Percentiles rank a stretch among this genome's conserved stretches.
phyloP scores from a whole-genome alignment of 257 asterid genomes.

The Solanum chilense region DNA sequence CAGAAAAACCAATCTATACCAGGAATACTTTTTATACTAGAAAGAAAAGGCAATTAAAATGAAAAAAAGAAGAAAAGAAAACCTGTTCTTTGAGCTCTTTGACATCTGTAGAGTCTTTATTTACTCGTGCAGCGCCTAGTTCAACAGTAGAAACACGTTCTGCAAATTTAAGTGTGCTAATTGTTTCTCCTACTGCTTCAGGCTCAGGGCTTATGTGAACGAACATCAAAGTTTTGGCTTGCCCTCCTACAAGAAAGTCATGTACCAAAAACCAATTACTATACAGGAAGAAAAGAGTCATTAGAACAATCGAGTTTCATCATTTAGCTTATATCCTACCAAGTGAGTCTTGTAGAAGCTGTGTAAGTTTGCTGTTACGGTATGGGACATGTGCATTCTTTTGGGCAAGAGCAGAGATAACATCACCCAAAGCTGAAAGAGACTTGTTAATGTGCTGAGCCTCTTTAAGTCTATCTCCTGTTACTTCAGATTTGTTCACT shows the following conservation, averaged over 20 bases:
- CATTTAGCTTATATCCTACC: slow-evolving; percentile 33
- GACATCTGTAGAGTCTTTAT: slow-evolving; percentile 69
- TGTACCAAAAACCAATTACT: background rate
- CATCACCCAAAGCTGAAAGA: slow-evolving; percentile 97
- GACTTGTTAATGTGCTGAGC: slow-evolving; percentile 93
- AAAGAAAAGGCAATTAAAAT: background rate
- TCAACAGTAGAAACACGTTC: slow-evolving; percentile 97
- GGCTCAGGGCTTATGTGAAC: slow-evolving; percentile 94
- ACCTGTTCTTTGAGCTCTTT: slow-evolving; percentile 97
- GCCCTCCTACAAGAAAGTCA: slow-evolving; percentile 55
- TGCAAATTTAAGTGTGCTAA: slow-evolving; percentile 94
- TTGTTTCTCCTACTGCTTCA: slow-evolving; percentile 88
- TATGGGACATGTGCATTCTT: slow-evolving; percentile 86
- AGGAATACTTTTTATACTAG: background rate
- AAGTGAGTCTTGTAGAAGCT: slow-evolving; percentile 94
- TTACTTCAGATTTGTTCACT: slow-evolving; percentile 95
- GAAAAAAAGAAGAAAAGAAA: background rate
- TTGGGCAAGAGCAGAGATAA: slow-evolving; percentile 86
- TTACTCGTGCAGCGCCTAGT: slow-evolving; percentile 96
- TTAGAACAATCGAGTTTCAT: background rate
- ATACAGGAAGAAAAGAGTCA: background rate
- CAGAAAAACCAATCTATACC: background rate
- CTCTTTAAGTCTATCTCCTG: slow-evolving; percentile 93
- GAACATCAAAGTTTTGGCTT: slow-evolving; percentile 96
- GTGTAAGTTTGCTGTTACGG: slow-evolving; percentile 95